Evolutionary conservation across 2,329 filamentous ascomycete species (phyloP), one percentile per base, ranked within the genome.

Genomic region (Sclerotinia borealis): DNA sequence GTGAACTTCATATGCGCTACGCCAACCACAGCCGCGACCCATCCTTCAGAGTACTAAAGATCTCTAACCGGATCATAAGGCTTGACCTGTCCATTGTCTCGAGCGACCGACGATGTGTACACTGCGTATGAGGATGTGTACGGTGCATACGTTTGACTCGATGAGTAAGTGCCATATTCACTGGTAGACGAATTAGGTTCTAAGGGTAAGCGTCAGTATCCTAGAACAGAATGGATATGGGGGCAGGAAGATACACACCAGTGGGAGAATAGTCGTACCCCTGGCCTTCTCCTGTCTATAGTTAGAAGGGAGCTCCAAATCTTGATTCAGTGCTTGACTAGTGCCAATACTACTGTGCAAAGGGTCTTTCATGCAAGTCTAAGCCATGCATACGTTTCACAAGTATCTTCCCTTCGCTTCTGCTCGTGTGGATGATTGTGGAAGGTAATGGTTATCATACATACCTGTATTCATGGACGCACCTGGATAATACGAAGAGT

Each of bases 61-160:
- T 68, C 66, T 56, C 67, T 63, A 11, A 68, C 65, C 5, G 66
- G 66, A 54, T 68, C 66, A 48, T 68, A 68, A 31, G 41, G 49
- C 25, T 56, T 64, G 10, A 54, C 29, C 8, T 59, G 29, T 17
- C 31, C 49, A 1, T 17, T 37, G 7, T 37, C 34, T 43, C 43
- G 34, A 34, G 25, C 8, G 43, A 27, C 62, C 27, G 63, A 36
- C n/a, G 58, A 37, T n/a, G 9, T 29, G 22, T 64, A 58, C 4
- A 27, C 8, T 19, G 41, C 5, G n/a, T 64, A 64, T 9, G 22
- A 31, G 17, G 50, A 34, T 4, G 50, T 17, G 1, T 43, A 15
- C 29, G 52, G 19, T 43, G 31, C 9, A 45, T 59, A 51, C 9
- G 54, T 1, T 25, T 50, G 45, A 10, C 47, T 36, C 6, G 54